phyloP scores from a whole-genome alignment of 495 filamentous ascomycete species.

The Penicillium herquei region DNA sequence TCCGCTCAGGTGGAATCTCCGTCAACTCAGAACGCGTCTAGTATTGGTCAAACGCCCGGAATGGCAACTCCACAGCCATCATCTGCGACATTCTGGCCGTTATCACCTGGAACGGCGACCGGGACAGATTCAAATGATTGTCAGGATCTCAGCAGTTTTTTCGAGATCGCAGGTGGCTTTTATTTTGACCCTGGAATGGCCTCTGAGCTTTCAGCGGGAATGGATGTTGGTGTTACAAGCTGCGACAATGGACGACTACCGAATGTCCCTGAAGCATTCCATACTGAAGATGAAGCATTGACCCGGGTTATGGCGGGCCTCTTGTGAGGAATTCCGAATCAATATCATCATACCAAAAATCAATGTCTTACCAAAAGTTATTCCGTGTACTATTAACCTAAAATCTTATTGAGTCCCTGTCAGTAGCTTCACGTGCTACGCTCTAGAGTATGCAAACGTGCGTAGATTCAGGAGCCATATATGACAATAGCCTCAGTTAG shows the following conservation, averaged over 20 bases:
- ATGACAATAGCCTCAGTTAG: too few relatives aligned
- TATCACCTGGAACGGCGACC: constrained; percentile 11
- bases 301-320: constrained; percentile 43
- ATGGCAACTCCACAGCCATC: constrained; percentile 19
- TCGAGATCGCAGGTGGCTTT: constrained; percentile 41
- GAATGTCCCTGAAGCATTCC: constrained; percentile 30
- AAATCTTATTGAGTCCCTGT: too few relatives aligned
- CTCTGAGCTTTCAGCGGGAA: constrained; percentile 7
- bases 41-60: constrained; percentile 7
- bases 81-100: constrained; percentile 21
- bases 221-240: constrained; percentile 14
- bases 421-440: too few relatives aligned
- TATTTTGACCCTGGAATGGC: constrained; percentile 31
- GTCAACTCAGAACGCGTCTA: neutral
- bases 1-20: constrained; percentile 9
- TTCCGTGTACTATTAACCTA: too few relatives aligned
- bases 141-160: constrained; percentile 44
- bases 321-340: constrained; percentile 17
- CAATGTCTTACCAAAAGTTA: too few relatives aligned
- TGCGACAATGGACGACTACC: constrained; percentile 3
- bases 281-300: constrained; percentile 42
- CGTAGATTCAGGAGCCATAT: too few relatives aligned
- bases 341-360: too few relatives aligned
- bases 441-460: too few relatives aligned
- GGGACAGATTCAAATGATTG: constrained; percentile 27